Evolutionary conservation across 345 rosid species (phyloP), one percentile per base, ranked within the genome.

Genomic region (Hypericum androsaemum): DNA sequence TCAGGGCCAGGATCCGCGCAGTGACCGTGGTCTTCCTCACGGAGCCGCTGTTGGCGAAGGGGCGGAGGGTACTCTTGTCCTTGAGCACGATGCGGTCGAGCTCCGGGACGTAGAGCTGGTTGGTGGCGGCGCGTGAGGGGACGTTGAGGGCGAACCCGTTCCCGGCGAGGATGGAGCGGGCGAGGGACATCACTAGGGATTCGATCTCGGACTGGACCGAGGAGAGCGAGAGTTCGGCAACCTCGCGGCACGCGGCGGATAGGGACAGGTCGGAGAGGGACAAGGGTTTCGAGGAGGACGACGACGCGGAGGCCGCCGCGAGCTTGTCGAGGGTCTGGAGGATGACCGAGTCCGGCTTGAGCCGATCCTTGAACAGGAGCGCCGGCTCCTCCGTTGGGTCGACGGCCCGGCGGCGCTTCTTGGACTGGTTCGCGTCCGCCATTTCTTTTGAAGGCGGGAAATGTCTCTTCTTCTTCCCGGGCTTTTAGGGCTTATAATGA

Each of bases 41-140:
- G 4, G 94, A 78, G 56, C 94, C 78, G 51, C 77, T 75, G 66
- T 83, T 61, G 5, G 98, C 75, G 64, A 83, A 92, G 3, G 95
- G 96, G 17, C 96, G 98, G 64, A 85, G 70, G 68, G 98, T 84
- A 32, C 83, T 75, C 74, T 92, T 92, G 73, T 92, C 98, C 70
- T 84, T 88, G 8, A 92, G 53, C 37, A 92, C 98, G 51, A 92
- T 92, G 22, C 98, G 96, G 70, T 92, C 98, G n/a, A 92, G 96
- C 72, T 92, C 95, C 1, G 98, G 95, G 41, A 92, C 96, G 62
- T 92, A 92, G 13, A 88, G 94, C 69, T 92, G 98, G 59, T 92
- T 92, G 58, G 94, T 62, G 65, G 98, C 71, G 52, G 96, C 75
- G 59, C 96, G 98, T 62, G 96, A 92, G 45, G 96, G 98, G 43